Evolutionary conservation across 2,329 filamentous ascomycete genomes (phyloP), one percentile per base, ranked within the genome.

Genomic region (Claviceps humidiphila): DNA sequence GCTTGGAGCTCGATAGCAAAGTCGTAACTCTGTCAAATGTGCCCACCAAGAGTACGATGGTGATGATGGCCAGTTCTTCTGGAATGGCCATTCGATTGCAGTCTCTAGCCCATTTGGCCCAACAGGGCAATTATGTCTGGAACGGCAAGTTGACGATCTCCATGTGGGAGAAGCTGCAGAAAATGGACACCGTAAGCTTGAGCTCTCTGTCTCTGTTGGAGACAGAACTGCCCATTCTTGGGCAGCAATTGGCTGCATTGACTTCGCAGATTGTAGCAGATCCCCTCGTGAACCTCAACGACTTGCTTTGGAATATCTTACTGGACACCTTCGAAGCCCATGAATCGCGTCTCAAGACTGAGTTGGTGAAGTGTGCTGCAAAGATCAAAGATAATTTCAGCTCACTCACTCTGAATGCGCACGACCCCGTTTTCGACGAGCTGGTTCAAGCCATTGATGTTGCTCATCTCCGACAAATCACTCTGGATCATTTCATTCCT

Each of bases 171-270:
- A 81, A 76, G 57, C 65, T 85, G 47, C 69, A 75, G 49, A 67
- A 64, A 1, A 64, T 82, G 17, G 67, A 68, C 13, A 69, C 74
- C 24, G 78, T 82, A 0, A 76, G 71, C 46, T 68, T 89, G 41
- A 74, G 74, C 46, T 78, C 81, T 43, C 68, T 89, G 47, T 73
- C 77, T 45, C 71, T 84, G 17, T 70, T 89, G 0, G 81, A 86
- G 63, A 70, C 73, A 1, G 85, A 89, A 60, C 67, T 87, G 49
- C 80, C 81, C 8, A 69, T 77, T 3, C 68, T 87, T 54, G 79
- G 78, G 9, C 72, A 73, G 45, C 74, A 80, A 52, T 59, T 85
- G 26, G 67, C 75, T 47, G 62, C 66, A 39, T 71, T 78, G 54
- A 74, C 74, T 51, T 60, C 67, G 37, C 66, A 77, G 26, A 64